These are phyloP conservation scores for Geotrichum fermentans DNA, from an alignment of 1,139 yeast genomes.

Conservation along the genomic window DNA sequence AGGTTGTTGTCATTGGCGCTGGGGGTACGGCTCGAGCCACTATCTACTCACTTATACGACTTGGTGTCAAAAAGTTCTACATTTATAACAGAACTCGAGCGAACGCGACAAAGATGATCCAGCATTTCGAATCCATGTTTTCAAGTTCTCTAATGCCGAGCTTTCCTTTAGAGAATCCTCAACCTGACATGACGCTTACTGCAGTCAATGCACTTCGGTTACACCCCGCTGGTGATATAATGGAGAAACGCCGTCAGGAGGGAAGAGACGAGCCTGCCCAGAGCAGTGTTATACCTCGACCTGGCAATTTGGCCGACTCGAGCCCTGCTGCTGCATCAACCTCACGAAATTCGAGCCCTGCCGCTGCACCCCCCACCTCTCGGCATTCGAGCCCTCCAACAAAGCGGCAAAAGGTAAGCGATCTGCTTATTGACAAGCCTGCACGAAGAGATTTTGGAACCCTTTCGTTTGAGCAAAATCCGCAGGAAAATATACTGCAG, in stretches of 20 bases:
- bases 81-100: constrained; percentile 65
- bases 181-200: constrained; percentile 16
- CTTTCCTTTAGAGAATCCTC: constrained; percentile 12
- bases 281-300: neutral
- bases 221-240: constrained; percentile 8
- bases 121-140: constrained; percentile 18
- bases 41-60: constrained; percentile 62
- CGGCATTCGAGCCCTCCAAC: neutral
- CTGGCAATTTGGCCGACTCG: no score
- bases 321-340: neutral
- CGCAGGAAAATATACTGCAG: constrained; percentile 6
- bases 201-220: constrained; percentile 21
- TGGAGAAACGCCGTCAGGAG: constrained; percentile 4
- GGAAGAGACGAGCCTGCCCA: neutral
- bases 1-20: constrained; percentile 66
- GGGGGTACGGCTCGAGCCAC: constrained; percentile 94
- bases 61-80: constrained; percentile 70
- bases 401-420: neutral
- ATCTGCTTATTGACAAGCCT: constrained; percentile 6
- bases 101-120: constrained; percentile 49
- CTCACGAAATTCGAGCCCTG: neutral
- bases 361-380: neutral
- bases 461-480: constrained; percentile 18
- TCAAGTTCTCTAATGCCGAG: constrained; percentile 4
- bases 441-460: constrained; percentile 22